Percentiles rank a stretch among this genome's conserved stretches.
Conservation (phyloP, 106 monocot genomes). For the Apostasia shenzhenica region DNA sequence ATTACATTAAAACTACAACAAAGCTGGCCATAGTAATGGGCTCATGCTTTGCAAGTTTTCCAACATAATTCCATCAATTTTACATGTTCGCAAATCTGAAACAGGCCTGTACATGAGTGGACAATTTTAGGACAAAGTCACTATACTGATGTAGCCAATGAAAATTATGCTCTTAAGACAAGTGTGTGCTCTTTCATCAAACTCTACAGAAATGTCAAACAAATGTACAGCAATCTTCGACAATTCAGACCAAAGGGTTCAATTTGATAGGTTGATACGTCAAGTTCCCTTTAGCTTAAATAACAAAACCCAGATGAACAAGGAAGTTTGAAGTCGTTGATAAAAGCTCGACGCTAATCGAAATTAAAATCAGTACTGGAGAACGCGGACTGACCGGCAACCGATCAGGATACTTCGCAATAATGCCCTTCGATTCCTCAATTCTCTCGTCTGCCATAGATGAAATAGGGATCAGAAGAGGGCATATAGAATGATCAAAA, state of each 20-base stretch:
- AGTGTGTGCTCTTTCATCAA: background rate
- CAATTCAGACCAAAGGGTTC: background rate
- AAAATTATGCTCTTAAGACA: no score
- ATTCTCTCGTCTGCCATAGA: conserved; percentile 45
- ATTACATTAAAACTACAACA: background rate
- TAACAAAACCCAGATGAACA: no score
- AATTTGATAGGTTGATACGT: background rate
- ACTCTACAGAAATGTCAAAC: background rate
- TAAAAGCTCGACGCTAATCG: background rate
- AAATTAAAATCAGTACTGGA: background rate
- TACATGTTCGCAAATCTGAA: background rate
- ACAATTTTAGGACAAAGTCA: background rate
- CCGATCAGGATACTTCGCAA: conserved; percentile 58
- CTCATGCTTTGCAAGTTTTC: background rate
- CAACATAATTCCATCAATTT: background rate
- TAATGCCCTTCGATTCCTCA: conserved; percentile 49
- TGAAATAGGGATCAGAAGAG: background rate
- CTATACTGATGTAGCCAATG: no score
- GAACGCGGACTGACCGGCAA: conserved; percentile 37
- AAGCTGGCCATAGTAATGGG: no score
- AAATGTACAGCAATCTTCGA: background rate
- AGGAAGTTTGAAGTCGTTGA: background rate
- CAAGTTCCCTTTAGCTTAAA: no score
- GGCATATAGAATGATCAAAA: background rate
- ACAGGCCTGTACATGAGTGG: background rate